Conservation (phyloP, 805 yeast genomes). For the Barnettozyma populi region DNA sequence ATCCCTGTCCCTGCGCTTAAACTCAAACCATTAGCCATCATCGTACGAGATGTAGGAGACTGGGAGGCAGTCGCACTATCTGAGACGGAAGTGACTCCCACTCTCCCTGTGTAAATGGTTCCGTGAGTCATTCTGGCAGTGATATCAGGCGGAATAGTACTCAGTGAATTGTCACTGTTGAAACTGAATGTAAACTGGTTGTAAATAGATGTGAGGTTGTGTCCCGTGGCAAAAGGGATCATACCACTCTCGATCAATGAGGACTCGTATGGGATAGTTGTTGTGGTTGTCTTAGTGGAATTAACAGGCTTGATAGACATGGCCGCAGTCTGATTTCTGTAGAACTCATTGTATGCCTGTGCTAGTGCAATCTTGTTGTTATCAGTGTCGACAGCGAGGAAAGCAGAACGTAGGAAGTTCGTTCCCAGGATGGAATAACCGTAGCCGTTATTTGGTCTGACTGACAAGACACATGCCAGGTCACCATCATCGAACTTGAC, state of each 20-base stretch:
- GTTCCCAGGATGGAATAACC: constrained; percentile 57
- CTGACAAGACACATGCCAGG: constrained; percentile 49
- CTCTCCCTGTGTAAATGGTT: constrained; percentile 11
- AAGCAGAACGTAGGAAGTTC: constrained; percentile 47
- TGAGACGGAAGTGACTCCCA: neutral
- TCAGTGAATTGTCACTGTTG: neutral
- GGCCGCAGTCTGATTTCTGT: constrained; percentile 4
- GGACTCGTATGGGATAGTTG: constrained; percentile 9
- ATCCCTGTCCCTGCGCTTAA: neutral
- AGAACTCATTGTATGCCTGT: constrained; percentile 31
- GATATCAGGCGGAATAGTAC: constrained; percentile 10
- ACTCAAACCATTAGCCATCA: neutral
- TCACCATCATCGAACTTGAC: constrained; percentile 49
- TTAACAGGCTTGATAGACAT: neutral
- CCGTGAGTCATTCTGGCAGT: constrained; percentile 12
- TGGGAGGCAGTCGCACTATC: neutral
- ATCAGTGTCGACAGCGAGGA: constrained; percentile 61
- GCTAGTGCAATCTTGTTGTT: constrained; percentile 52
- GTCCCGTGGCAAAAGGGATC: constrained; percentile 46
- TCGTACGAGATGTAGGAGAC: neutral
- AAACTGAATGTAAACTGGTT: constrained; percentile 9
- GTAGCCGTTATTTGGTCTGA: constrained; percentile 40
- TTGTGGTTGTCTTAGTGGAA: neutral
- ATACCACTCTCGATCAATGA: constrained; percentile 34
- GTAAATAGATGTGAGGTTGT: constrained; percentile 20